phyloP scores from a whole-genome alignment of 2,329 filamentous ascomycete species.

The Epichloe baconii region DNA sequence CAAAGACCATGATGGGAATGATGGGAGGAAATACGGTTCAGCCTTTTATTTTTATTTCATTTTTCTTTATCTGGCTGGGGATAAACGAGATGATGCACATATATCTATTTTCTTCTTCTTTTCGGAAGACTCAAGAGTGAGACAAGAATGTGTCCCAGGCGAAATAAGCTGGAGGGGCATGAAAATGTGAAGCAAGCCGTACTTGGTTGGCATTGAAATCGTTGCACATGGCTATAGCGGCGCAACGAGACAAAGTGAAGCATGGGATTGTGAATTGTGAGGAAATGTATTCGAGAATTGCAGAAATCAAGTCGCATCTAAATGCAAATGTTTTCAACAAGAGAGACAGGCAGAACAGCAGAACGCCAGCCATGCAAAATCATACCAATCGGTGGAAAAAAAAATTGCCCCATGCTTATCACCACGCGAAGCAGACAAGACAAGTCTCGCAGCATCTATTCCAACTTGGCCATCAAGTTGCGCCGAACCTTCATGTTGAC shows the following conservation, averaged over 20 bases:
- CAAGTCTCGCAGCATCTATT: conserved; percentile 10
- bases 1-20: background rate
- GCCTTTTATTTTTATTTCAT: background rate
- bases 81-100: background rate
- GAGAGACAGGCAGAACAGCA: background rate
- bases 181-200: background rate
- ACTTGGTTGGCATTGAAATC: too few species aligned
- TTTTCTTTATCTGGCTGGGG: background rate
- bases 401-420: background rate
- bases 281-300: too few species aligned
- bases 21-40: background rate
- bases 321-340: background rate
- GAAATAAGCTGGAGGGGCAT: background rate
- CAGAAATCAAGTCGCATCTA: background rate
- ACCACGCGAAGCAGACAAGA: background rate
- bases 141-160: background rate
- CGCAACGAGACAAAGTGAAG: too few species aligned
- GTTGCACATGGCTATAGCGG: too few species aligned
- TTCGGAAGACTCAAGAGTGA: background rate
- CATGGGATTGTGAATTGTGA: too few species aligned
- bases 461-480: conserved; percentile 51
- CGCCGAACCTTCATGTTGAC: conserved; percentile 63
- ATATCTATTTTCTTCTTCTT: background rate
- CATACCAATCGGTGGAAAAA: background rate
- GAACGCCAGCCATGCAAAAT: background rate